phyloP scores from a whole-genome alignment of 768 basidiomycete genomes.

The Sarcomyxa edulis region DNA sequence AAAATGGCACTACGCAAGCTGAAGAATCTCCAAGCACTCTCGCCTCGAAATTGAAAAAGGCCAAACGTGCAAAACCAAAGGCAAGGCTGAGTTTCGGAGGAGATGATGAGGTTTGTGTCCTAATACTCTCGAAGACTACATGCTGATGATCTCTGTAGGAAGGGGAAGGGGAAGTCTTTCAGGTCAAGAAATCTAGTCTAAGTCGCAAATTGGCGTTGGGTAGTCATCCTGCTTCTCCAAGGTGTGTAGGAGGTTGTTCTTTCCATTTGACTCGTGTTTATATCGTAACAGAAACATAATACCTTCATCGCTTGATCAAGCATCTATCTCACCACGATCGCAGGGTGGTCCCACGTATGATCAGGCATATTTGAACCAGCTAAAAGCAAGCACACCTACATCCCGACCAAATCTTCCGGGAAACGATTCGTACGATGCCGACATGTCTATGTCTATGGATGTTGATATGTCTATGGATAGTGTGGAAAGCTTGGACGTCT shows the following conservation, averaged over 20 bases:
- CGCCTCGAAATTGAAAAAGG: constrained; percentile 65
- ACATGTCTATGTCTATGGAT: constrained; percentile 44
- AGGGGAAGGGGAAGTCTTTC: constrained; percentile 59
- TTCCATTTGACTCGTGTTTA: constrained; percentile 1
- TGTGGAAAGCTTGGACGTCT: constrained; percentile 21
- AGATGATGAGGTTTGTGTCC: constrained; percentile 50
- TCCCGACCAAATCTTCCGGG: constrained; percentile 36
- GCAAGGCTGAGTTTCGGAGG: constrained; percentile 76
- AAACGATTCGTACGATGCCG: constrained; percentile 41
- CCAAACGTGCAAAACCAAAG: constrained; percentile 60
- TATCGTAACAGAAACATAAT: not conserved
- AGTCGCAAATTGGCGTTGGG: constrained; percentile 61
- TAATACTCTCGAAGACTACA: constrained; percentile 10
- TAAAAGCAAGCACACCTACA: constrained; percentile 72
- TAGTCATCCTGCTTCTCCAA: constrained; percentile 42
- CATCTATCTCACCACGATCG: constrained; percentile 37
- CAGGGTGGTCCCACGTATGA: constrained; percentile 62
- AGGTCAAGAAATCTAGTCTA: constrained; percentile 76
- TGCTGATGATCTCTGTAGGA: constrained; percentile 38
- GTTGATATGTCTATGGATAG: constrained; percentile 30
- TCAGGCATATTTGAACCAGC: constrained; percentile 64
- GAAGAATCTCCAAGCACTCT: constrained; percentile 56
- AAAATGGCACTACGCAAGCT: constrained; percentile 20
- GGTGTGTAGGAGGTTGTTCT: constrained; percentile 3
- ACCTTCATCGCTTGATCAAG: constrained; percentile 37